These are phyloP conservation scores for Botryotinia globosa DNA, from an alignment of 2,329 filamentous ascomycete genomes.

Conservation along the genomic window DNA sequence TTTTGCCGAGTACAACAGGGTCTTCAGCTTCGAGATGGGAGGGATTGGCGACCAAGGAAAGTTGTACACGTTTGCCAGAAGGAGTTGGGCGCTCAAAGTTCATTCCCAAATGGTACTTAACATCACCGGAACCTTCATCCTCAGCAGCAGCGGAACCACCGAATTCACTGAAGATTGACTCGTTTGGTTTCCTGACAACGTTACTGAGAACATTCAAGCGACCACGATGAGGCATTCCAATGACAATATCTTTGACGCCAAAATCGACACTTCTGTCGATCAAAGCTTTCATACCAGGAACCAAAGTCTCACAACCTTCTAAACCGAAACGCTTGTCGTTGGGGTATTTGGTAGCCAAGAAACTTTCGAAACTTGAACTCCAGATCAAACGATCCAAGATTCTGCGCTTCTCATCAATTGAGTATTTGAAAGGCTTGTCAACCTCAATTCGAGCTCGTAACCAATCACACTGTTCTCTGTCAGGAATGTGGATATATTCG, in stretches of 20 bases:
- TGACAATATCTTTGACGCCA: conserved; percentile 98
- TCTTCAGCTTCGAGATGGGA: conserved; percentile 98
- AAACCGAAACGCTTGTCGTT: conserved; percentile 99
- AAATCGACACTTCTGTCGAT: conserved; percentile 98
- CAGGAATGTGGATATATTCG: conserved; percentile 98
- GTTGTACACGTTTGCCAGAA: conserved; percentile 97
- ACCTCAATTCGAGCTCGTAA: conserved; percentile 92
- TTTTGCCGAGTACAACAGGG: conserved; percentile 95
- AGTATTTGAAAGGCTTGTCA: conserved; percentile 93
- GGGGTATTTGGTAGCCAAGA: conserved; percentile 95
- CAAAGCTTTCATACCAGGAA: conserved; percentile 98
- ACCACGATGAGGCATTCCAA: conserved; percentile 98
- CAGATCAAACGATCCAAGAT: conserved; percentile 97
- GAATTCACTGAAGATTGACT: conserved; percentile 99
- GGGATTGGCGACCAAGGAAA: conserved; percentile 96
- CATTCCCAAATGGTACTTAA: conserved; percentile 99
- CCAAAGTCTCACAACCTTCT: conserved; percentile 93
- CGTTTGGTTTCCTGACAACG: conserved; percentile 97
- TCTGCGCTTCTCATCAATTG: conserved; percentile 94
- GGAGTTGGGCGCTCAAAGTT: conserved; percentile 99
- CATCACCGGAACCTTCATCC: conserved; percentile 95
- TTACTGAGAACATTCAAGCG: conserved; percentile 97
- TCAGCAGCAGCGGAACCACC: conserved; percentile 81
- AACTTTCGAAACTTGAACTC: conserved; percentile 95
- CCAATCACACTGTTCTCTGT: conserved; percentile 98